A percentile compares a stretch with the other conserved stretches of the same genome.
Evolutionary conservation across 139 green algal species (phyloP).

Genomic region (Closterium sp.): DNA sequence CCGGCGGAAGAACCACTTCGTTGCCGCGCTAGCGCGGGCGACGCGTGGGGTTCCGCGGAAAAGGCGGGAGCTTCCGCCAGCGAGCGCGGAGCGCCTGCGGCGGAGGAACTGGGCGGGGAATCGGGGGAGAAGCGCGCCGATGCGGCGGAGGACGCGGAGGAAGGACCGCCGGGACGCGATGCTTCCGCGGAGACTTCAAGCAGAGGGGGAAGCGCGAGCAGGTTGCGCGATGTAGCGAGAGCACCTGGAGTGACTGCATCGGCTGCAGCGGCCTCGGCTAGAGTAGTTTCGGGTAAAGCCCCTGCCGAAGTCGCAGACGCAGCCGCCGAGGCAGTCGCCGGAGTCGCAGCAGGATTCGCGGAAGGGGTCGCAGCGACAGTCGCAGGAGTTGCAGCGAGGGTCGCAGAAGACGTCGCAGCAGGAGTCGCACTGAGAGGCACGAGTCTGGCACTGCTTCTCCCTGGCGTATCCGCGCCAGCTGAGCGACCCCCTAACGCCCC

Average conservation of each 20-base stretch:
- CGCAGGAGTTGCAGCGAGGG: neutral
- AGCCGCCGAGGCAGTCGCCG: neutral
- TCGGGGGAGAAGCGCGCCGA: neutral
- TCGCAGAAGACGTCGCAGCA: neutral
- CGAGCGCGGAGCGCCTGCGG: neutral
- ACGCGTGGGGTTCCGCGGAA: neutral
- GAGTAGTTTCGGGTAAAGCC: neutral
- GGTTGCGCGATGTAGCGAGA: neutral
- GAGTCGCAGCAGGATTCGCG: neutral
- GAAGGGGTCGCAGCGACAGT: neutral
- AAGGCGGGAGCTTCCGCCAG: neutral
- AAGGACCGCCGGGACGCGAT: neutral
- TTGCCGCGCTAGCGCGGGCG: neutral
- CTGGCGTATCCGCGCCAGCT: neutral
- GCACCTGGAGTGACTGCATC: neutral
- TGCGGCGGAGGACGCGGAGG: neutral
- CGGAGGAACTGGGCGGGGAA: neutral
- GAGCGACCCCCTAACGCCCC: neutral
- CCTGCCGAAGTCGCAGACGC: neutral
- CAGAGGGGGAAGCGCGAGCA: neutral
- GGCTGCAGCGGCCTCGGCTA: neutral
- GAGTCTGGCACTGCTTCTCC: neutral
- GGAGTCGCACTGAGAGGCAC: neutral
- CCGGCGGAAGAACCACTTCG: neutral
- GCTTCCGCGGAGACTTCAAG: neutral